Evolutionary conservation across 1,284 basidiomycete genomes (phyloP), one percentile per base, ranked within the genome.

Genomic region (Limonomyces culmigenus): DNA sequence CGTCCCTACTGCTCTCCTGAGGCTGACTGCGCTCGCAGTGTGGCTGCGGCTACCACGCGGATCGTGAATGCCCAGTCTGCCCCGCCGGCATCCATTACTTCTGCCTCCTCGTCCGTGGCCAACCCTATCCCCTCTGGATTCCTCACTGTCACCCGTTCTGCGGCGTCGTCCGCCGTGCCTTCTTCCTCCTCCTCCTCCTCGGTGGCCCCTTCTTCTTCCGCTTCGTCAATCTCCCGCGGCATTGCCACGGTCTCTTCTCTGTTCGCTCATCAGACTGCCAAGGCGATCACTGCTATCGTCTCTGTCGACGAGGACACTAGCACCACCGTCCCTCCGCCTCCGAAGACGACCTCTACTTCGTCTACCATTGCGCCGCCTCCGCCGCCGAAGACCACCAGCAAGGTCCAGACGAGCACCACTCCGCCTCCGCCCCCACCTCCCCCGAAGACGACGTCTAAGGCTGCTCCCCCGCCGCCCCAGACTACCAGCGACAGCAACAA

Each of bases 191-290:
- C 18, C 19, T 29, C 39, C 3, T 29, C 29, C 3, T 13, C 19
- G 29, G 12, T n/a, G n/a, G n/a, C 8, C 18, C 29, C 23, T 17
- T 25, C 21, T n/a, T 30, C 30, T 11, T 8, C 29, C 15, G n/a
- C 39, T 18, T 39, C 40, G 13, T 35, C 40, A 33, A 36, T 36
- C 27, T 20, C 39, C 18, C 29, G 35, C 33, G n/a, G 40, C 34
- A 21, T 32, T 38, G 18, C 41, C 29, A 21, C 37, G 14, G 8
- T n/a, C n/a, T 27, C 23, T 8, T 27, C 23, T n/a, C n/a, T n/a
- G n/a, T 27, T 27, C 23, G 23, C 23, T 8, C 8, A 27, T 8
- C n/a, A n/a, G 8, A n/a, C 23, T 27, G 8, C n/a, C 23, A 34
- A 37, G 14, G 18, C 10, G 17, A 21, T n/a, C 14, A 19, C 5